Percentiles rank a stretch among this genome's conserved stretches.
Conservation (phyloP, 257 asterid species). For the Nicotiana obtusifolia region DNA sequence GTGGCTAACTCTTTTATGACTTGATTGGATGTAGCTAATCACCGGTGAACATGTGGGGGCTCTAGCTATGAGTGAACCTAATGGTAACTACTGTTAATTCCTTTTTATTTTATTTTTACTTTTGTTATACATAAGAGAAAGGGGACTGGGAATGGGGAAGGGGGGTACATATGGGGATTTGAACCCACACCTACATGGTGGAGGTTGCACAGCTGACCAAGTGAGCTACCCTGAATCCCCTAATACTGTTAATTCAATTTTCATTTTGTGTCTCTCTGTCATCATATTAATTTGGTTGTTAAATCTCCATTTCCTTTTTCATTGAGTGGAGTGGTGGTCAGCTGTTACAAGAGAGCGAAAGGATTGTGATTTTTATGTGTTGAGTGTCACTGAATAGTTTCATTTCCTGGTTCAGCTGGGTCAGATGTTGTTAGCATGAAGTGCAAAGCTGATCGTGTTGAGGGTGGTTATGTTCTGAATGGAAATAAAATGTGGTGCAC, state of each 20-base stretch:
- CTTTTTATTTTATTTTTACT: no score
- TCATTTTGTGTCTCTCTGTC: neutral
- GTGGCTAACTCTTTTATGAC: constrained; percentile 12
- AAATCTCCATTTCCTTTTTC: neutral
- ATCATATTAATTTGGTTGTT: neutral
- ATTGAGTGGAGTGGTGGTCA: neutral
- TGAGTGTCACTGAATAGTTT: neutral
- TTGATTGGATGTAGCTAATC: constrained; percentile 61
- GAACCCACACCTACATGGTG: no score
- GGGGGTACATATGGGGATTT: no score
- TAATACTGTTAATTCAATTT: constrained; percentile 8
- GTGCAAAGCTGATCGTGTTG: constrained; percentile 86
- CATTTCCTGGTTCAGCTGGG: constrained; percentile 56
- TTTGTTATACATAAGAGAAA: no score
- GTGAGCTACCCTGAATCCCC: no score
- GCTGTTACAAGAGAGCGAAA: neutral
- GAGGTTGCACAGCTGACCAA: no score
- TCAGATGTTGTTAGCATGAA: constrained; percentile 98
- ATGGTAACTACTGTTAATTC: constrained; percentile 41
- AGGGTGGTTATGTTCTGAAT: constrained; percentile 85
- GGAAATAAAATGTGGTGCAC: constrained; percentile 99
- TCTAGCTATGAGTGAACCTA: constrained; percentile 99
- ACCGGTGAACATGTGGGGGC: constrained; percentile 98
- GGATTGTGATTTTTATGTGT: neutral
- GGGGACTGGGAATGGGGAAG: no score